Base-by-base conservation (phyloP, 306 rosid genomes). In the Trifolium dubium region DNA sequence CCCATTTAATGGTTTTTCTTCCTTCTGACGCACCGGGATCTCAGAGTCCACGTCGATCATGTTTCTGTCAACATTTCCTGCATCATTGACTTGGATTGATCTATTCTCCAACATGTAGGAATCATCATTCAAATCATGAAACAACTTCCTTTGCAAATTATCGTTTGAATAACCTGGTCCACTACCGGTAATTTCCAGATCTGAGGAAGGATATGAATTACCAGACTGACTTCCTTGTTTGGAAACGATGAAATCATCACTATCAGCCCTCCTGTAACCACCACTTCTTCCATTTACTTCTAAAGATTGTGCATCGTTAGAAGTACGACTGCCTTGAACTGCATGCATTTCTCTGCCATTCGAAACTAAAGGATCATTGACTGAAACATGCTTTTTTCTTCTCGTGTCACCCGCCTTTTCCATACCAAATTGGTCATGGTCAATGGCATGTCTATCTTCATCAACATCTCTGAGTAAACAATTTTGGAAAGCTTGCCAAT, bases 401-500 rank as follows among this genome's bases (percentile, higher is more conserved):
- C 86, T 85, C 64, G 55, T 58, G 59, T 30, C 77, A 76, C 61
- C 78, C 61, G 32, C 84, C 79, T 83, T 86, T 83, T 82, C 90
- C 77, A 63, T 72, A n/a, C 88, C 84, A 79, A 83, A 82, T 78
- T 87, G 83, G 32, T 84, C 87, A 74, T 87, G 89, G 79, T 86
- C 93, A 82, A 82, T 81, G 69, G 68, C 79, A 63, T 49, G 89
- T 71, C 86, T 87, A 47, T 89, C 92, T 35, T 87, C 93, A 85
- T 90, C 90, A 67, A 80, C 96, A 88, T 95, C 97, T 79, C 89
- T 83, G n/a, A 95, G 90, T 80, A 95, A 85, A 82, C 90, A 89
- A 67, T 73, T 92, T 75, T 95, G 93, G 75, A 95, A 95, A 59
- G 98, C 99, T 79, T 88, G 88, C 99, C 99, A 95, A 56, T 87